A percentile compares a stretch with the other conserved stretches of the same genome.
Evolutionary conservation across 768 basidiomycete genomes (phyloP).

Genomic region (Hericium coralloides): DNA sequence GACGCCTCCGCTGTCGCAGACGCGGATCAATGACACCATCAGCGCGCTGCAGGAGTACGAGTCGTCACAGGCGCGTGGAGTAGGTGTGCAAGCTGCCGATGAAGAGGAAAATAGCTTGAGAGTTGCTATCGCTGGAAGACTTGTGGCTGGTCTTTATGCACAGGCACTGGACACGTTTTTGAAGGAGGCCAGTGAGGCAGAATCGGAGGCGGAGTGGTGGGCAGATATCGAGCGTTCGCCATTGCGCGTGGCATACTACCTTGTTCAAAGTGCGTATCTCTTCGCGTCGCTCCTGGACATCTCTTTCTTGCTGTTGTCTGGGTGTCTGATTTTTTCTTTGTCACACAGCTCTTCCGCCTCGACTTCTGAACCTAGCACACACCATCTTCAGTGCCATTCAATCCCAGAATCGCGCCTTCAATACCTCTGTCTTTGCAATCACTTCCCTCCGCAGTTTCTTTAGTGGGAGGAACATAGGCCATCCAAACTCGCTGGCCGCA

Average conservation of each 20-base stretch:
- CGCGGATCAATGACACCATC: conserved; percentile 22
- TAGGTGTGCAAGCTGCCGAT: not conserved
- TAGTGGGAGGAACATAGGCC: conserved; percentile 34
- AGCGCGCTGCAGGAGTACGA: conserved; percentile 21
- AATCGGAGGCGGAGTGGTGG: conserved; percentile 85
- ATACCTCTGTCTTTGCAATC: conserved; percentile 36
- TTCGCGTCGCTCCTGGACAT: not conserved
- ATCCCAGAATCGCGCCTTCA: conserved; percentile 36
- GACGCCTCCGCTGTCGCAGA: conserved; percentile 20
- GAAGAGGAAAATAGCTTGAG: conserved; percentile 29
- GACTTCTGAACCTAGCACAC: conserved; percentile 27
- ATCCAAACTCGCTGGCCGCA: conserved; percentile 40
- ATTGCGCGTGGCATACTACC: conserved; percentile 47
- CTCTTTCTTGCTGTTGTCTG: not conserved
- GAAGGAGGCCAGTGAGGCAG: conserved; percentile 57
- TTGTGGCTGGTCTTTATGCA: conserved; percentile 52
- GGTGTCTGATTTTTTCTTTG: not conserved
- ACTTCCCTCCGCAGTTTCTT: conserved; percentile 41
- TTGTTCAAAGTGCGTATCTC: conserved; percentile 64
- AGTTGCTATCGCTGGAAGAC: conserved; percentile 36
- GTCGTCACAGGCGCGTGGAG: not conserved
- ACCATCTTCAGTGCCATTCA: conserved; percentile 35
- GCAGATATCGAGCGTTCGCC: conserved; percentile 54
- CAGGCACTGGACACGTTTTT: conserved; percentile 58
- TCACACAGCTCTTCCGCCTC: conserved; percentile 35